Percentiles rank a stretch among this genome's conserved stretches.
Conservation (phyloP, 139 green algal species). For the Micractinium conductrix region DNA sequence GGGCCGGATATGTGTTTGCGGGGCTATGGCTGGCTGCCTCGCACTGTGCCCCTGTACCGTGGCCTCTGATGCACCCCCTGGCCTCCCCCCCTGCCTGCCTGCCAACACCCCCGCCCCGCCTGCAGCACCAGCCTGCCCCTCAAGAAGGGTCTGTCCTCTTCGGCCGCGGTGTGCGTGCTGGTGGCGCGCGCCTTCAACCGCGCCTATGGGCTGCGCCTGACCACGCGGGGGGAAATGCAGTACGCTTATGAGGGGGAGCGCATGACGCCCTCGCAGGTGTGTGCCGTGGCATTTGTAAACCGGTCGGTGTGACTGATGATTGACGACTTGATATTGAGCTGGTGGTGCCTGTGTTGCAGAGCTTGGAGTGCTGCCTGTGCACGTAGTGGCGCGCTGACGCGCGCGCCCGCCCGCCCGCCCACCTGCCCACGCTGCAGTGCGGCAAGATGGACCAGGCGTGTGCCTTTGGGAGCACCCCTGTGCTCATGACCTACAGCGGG, state of each 20-base stretch:
- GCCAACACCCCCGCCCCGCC: not conserved
- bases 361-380: no score
- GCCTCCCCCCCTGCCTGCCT: not conserved
- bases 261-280: slow-evolving; percentile 61
- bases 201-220: slow-evolving; percentile 67
- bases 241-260: slow-evolving; percentile 73
- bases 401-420: no score
- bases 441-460: slow-evolving; percentile 78
- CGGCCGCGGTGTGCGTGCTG: slow-evolving; percentile 77
- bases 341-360: no score
- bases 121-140: slow-evolving; percentile 68
- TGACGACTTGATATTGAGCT: no score
- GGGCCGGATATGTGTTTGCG: no score
- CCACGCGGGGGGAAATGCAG: slow-evolving; percentile 73
- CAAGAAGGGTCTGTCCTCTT: slow-evolving; percentile 76
- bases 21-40: no score
- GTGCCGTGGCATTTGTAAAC: not conserved
- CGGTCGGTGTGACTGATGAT: no score
- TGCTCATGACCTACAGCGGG: slow-evolving; percentile 72
- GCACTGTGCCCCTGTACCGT: no score
- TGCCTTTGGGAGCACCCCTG: slow-evolving; percentile 65
- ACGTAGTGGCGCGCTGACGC: no score
- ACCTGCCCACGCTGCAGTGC: slow-evolving; percentile 23
- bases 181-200: slow-evolving; percentile 68
- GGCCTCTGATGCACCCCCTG: no score